These are phyloP conservation scores for Salvia hispanica DNA, from an alignment of 257 asterid genomes.

Conservation along the genomic window DNA sequence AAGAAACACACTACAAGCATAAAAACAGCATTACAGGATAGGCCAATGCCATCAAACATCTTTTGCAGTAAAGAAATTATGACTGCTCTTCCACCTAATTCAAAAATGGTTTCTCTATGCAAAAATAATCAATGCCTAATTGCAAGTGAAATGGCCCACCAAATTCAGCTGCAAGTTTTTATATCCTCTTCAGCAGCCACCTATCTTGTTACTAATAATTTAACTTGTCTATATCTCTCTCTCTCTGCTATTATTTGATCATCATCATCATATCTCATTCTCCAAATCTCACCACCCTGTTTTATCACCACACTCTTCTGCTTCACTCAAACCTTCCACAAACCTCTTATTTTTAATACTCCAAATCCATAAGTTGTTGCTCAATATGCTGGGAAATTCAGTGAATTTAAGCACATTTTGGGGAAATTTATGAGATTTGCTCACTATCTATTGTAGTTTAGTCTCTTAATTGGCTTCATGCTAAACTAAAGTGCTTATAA, in stretches of 20 bases:
- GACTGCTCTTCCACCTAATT: constrained; percentile 2
- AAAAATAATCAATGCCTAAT: background rate
- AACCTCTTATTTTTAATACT: background rate
- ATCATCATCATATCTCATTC: background rate
- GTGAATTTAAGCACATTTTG: background rate
- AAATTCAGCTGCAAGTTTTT: constrained; percentile 30
- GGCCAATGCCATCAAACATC: too few relatives aligned
- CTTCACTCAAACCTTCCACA: constrained; percentile 21
- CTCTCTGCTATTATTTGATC: constrained; percentile 29
- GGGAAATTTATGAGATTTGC: too few relatives aligned
- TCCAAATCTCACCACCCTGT: background rate
- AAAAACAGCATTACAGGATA: background rate
- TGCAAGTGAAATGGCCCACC: constrained; percentile 10
- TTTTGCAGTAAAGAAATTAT: too few relatives aligned
- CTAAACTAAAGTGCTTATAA: background rate
- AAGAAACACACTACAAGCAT: background rate
- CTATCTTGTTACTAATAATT: constrained; percentile 39
- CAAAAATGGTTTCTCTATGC: constrained; percentile 21
- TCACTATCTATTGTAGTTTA: background rate
- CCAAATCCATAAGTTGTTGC: background rate
- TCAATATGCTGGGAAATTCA: background rate
- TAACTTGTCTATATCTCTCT: constrained; percentile 27
- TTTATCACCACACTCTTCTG: constrained; percentile 25
- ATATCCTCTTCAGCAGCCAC: constrained; percentile 43
- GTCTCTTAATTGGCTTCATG: too few relatives aligned